phyloP scores from a whole-genome alignment of 225 moss, liverwort and hornwort species.

The Marchantia polymorpha region DNA sequence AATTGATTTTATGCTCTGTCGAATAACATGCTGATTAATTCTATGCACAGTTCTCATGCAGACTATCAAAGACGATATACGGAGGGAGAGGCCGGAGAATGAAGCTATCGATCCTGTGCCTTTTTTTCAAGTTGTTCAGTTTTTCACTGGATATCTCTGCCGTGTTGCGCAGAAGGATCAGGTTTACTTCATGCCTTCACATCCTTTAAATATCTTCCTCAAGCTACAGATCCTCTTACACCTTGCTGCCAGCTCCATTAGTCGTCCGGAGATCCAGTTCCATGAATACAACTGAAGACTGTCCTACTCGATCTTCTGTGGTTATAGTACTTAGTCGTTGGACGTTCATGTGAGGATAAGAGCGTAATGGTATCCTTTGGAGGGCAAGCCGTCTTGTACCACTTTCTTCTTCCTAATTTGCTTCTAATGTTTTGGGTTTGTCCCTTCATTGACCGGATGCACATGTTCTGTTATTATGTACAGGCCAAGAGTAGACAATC shows the following conservation, averaged over 20 bases:
- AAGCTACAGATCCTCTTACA: neutral
- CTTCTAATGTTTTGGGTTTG: neutral
- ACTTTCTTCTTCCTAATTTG: neutral
- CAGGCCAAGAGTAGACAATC: constrained; percentile 14
- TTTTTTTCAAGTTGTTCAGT: constrained; percentile 75
- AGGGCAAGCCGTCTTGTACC: neutral
- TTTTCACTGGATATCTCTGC: constrained; percentile 71
- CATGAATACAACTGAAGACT: neutral
- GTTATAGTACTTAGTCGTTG: neutral
- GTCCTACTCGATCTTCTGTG: neutral
- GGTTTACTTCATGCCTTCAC: constrained; percentile 33
- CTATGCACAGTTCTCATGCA: constrained; percentile 77
- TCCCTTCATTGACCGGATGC: neutral
- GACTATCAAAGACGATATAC: constrained; percentile 81
- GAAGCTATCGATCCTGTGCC: constrained; percentile 61
- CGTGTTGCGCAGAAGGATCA: constrained; percentile 44
- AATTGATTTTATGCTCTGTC: too few relatives aligned
- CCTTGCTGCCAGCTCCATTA: neutral
- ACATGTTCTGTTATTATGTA: neutral
- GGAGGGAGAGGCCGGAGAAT: constrained; percentile 58
- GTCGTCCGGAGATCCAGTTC: neutral
- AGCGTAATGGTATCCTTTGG: neutral
- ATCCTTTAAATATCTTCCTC: neutral
- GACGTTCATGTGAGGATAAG: neutral
- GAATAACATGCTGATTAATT: neutral